phyloP scores from a whole-genome alignment of 1,139 yeast genomes.

The Hanseniaspora gamundiae region DNA sequence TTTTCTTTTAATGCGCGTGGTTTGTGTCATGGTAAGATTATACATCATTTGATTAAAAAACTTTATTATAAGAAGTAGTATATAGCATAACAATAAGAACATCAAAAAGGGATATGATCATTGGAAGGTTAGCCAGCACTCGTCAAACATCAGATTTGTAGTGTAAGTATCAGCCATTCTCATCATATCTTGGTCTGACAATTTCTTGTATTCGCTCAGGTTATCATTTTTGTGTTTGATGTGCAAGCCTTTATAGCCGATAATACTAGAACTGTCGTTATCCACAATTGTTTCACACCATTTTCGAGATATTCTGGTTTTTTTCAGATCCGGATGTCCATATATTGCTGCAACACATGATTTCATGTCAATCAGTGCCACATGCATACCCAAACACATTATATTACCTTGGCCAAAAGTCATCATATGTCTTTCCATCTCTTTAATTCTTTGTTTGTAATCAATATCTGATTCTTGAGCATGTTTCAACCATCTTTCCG shows the following conservation, averaged over 20 bases:
- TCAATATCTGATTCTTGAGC: constrained; percentile 27
- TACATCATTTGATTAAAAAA: too few species aligned
- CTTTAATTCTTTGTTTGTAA: constrained; percentile 29
- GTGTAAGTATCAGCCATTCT: constrained; percentile 41
- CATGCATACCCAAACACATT: constrained; percentile 63
- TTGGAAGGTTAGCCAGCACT: constrained; percentile 36
- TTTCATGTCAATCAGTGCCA: constrained; percentile 59
- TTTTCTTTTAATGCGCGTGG: too few species aligned
- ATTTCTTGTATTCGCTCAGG: constrained; percentile 4
- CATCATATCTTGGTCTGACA: constrained; percentile 36
- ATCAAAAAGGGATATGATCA: neutral
- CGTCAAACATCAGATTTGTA: constrained; percentile 38
- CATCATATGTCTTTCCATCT: constrained; percentile 45
- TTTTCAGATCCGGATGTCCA: constrained; percentile 5
- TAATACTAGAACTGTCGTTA: constrained; percentile 15
- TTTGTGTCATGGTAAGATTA: too few species aligned
- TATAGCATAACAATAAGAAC: too few species aligned
- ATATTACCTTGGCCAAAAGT: constrained; percentile 67
- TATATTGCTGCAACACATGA: constrained; percentile 42
- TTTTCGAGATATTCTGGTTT: constrained; percentile 29
- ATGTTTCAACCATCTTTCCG: constrained; percentile 48
- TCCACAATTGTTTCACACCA: constrained; percentile 32
- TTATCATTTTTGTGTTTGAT: constrained; percentile 13
- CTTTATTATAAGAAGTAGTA: too few species aligned
- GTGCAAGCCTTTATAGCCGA: constrained; percentile 18